Evolutionary conservation across 805 yeast species (phyloP).

Genomic region (Metschnikowia lunata): DNA sequence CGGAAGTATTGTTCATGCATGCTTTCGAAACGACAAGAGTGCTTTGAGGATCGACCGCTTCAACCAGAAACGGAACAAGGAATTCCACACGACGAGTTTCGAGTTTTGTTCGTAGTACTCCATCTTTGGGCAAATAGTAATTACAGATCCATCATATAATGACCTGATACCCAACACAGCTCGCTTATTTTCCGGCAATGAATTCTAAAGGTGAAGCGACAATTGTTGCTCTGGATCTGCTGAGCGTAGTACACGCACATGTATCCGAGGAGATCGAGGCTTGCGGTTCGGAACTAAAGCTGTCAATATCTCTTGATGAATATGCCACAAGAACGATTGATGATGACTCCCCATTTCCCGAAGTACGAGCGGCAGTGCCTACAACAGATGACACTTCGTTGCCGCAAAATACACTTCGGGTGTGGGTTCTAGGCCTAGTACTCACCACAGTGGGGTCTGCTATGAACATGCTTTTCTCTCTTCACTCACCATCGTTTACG

Average conservation of each 20-base stretch:
- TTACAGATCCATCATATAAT: too few relatives aligned
- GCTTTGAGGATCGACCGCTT: too few relatives aligned
- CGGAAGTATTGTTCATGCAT: too few relatives aligned
- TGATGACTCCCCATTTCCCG: conserved; percentile 21
- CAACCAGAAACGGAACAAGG: too few relatives aligned
- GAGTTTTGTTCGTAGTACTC: too few relatives aligned
- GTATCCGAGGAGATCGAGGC: not conserved
- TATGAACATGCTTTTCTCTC: conserved; percentile 23
- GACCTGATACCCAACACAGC: not conserved
- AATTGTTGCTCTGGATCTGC: conserved; percentile 3
- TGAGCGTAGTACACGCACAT: conserved; percentile 1
- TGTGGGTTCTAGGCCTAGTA: conserved; percentile 19
- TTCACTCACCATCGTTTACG: conserved; percentile 23
- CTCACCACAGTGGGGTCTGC: conserved; percentile 25
- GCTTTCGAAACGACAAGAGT: too few relatives aligned
- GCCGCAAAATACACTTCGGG: conserved; percentile 18
- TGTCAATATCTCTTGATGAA: not conserved
- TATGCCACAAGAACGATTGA: not conserved
- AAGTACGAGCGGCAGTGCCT: conserved; percentile 22
- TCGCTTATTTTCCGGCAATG: not conserved
- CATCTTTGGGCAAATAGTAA: too few relatives aligned
- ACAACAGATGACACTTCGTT: conserved; percentile 16
- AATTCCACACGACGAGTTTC: too few relatives aligned
- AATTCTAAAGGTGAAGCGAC: conserved; percentile 4
- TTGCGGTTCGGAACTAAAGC: not conserved